A percentile compares a stretch with the other conserved stretches of the same genome.
These are phyloP conservation scores for Coniella lustricola DNA, from an alignment of 2,329 filamentous ascomycete genomes.

Conservation along the genomic window DNA sequence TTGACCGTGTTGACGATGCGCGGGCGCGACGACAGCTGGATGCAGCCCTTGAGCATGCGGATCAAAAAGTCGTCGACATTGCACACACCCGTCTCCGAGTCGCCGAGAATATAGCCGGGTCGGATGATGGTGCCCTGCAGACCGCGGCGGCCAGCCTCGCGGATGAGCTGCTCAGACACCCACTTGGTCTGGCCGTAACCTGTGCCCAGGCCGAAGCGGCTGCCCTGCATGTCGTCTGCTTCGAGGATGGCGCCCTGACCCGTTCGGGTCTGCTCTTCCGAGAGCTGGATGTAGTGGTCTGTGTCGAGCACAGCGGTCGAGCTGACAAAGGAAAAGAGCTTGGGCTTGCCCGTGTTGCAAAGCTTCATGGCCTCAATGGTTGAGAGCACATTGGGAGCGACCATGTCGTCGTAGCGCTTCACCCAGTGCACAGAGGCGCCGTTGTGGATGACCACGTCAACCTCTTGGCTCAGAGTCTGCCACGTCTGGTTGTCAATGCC, in stretches of 20 bases:
- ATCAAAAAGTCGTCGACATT: conserved; percentile 89
- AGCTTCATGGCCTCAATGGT: conserved; percentile 71
- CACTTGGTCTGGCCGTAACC: conserved; percentile 93
- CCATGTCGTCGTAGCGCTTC: conserved; percentile 64
- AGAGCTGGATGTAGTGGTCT: conserved; percentile 71
- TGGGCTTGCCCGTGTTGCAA: conserved; percentile 69
- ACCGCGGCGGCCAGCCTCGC: conserved; percentile 71
- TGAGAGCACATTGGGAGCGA: conserved; percentile 69
- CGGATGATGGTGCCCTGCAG: conserved; percentile 70
- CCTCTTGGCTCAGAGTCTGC: conserved; percentile 56
- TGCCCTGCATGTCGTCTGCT: conserved; percentile 70
- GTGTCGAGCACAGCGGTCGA: conserved; percentile 80
- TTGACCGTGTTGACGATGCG: conserved; percentile 83
- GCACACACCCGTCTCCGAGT: conserved; percentile 60
- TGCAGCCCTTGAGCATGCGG: conserved; percentile 77
- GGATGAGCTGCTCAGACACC: conserved; percentile 63
- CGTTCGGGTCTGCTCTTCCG: conserved; percentile 50
- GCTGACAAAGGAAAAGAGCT: conserved; percentile 73
- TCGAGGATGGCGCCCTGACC: conserved; percentile 64
- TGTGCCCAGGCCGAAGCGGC: conserved; percentile 67
- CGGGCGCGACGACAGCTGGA: conserved; percentile 69
- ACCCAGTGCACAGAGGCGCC: conserved; percentile 81
- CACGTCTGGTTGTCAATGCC: conserved; percentile 63
- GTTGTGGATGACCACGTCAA: conserved; percentile 75
- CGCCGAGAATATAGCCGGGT: conserved; percentile 78